Evolutionary conservation across 345 rosid genomes (phyloP).

Genomic region (Bruguiera parviflora): DNA sequence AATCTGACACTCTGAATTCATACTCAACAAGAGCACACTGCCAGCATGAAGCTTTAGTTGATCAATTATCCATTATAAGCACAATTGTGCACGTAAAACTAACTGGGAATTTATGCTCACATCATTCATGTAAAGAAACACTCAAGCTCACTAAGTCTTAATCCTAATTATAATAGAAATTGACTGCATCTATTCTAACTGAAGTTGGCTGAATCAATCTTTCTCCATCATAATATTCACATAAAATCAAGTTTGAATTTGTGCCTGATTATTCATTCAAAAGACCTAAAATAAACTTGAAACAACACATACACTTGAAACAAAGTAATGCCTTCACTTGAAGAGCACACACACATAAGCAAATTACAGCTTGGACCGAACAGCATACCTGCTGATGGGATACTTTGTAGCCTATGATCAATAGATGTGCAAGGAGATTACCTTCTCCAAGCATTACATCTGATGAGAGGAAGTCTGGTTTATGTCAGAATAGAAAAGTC

Average conservation of each 20-base stretch:
- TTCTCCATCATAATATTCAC: too few species aligned
- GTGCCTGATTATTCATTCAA: not conserved
- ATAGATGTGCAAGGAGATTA: conserved; percentile 80
- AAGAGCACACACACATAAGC: conserved; percentile 3
- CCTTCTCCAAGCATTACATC: conserved; percentile 98
- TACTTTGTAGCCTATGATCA: conserved; percentile 70
- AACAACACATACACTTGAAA: not conserved
- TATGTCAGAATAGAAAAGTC: conserved; percentile 31
- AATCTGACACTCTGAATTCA: conserved; percentile 63
- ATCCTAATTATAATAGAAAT: too few species aligned
- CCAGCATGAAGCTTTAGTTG: conserved; percentile 14
- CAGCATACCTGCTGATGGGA: conserved; percentile 73
- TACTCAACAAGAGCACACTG: conserved; percentile 72
- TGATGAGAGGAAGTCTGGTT: conserved; percentile 66
- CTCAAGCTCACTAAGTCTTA: too few species aligned
- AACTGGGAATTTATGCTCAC: not conserved
- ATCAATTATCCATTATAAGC: not conserved
- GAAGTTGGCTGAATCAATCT: too few species aligned
- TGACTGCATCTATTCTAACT: too few species aligned
- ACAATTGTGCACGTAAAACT: not conserved
- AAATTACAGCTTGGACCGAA: conserved; percentile 14
- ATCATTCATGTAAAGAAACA: not conserved
- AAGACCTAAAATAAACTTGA: conserved; percentile 1
- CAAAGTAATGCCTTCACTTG: not conserved
- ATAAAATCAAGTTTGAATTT: too few species aligned